Evolutionary conservation across 139 green algal species (phyloP), one percentile per base, ranked within the genome.

Genomic region (Monoraphidium neglectum): DNA sequence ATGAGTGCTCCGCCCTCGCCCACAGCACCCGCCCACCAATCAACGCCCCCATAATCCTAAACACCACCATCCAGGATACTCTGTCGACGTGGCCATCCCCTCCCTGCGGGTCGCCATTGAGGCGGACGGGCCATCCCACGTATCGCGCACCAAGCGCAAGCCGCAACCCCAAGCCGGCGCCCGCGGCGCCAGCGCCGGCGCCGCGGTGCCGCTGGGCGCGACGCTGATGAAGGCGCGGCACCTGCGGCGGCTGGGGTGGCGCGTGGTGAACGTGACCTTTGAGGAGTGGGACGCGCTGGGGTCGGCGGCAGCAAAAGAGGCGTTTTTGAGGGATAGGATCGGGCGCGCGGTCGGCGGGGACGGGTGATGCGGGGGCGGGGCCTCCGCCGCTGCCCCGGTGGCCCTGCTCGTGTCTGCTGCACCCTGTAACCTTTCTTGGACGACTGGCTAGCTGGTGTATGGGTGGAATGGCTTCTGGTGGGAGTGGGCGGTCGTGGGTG

Each of bases 111-210:
- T 89, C 18, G 87, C 87, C 0, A 77, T 91, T 1, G 87, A 91
- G 68, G 87, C 84, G n/a, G 87, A 91, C 54, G 87, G 87, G 1
- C 87, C 87, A 60, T 83, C 82, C 12, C 87, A 91, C 76, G 70
- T 86, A 35, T 77, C 76, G 6, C 84, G 87, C 71, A 90, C 53
- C 2, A 49, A 46, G 0, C 72, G 70, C 3, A 59, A 16, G 21
- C 21, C 51, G 21, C 51, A 59, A 59, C 51, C 51, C 16, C 51
- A 16, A 59, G 51, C 51, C 16, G n/a, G 59, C 23, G n/a, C 24
- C 59, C 12, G 23, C 23, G n/a, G 23, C 59, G n/a, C 24, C 15
- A 10, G n/a, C 38, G 33, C 33, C 18, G 49, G 30, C 13, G 8
- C 40, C 1, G 43, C 28, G 8, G 61, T 40, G 26, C 46, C 78